Percentiles rank a stretch among this genome's conserved stretches.
phyloP scores from a whole-genome alignment of 441 rosid species.

The Populus tomentosa region DNA sequence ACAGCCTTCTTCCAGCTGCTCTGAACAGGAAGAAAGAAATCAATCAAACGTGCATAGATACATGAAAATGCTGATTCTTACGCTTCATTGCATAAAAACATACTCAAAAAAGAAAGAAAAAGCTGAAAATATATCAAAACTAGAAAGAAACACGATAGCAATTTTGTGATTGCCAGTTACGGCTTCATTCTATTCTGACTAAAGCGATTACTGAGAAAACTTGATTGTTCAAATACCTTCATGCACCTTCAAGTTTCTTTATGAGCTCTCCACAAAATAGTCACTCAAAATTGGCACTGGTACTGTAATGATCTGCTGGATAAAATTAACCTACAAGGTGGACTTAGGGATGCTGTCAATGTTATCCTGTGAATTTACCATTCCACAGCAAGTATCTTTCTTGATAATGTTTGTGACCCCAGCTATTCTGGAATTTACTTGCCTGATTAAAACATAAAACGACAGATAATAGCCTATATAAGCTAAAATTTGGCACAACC shows the following conservation, averaged over 20 bases:
- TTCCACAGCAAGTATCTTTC: background rate
- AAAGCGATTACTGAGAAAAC: background rate
- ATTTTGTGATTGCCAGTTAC: background rate
- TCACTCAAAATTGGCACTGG: background rate
- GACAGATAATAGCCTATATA: background rate
- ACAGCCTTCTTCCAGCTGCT: background rate
- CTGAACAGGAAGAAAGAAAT: background rate
- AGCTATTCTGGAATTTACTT: background rate
- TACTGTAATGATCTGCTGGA: background rate
- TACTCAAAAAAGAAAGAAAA: background rate
- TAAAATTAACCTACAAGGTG: background rate
- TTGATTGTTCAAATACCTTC: constrained; percentile 1
- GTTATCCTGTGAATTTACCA: background rate
- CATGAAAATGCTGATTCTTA: background rate
- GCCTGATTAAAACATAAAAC: background rate
- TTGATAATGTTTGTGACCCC: background rate
- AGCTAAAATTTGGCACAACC: background rate
- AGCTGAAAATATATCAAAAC: too few species aligned
- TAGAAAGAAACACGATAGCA: background rate
- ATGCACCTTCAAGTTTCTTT: background rate
- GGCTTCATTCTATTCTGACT: background rate
- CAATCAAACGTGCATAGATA: background rate
- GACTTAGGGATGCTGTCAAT: background rate
- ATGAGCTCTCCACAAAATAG: background rate
- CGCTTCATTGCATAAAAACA: background rate